phyloP scores from a whole-genome alignment of 1,139 yeast genomes.

The Candida glucosophila region DNA sequence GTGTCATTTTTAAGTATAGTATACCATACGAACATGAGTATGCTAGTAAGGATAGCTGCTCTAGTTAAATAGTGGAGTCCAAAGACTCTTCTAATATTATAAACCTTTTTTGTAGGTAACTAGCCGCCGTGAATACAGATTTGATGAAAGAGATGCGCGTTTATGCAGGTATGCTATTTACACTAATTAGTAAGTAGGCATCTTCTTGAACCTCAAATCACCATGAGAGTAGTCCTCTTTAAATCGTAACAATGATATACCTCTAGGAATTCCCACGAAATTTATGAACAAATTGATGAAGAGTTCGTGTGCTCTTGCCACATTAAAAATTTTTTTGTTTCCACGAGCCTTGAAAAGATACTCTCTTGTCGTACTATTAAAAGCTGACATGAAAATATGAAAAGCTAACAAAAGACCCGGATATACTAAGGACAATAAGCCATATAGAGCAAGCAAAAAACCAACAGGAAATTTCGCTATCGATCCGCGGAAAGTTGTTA shows the following conservation, averaged over 20 bases:
- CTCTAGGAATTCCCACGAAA: constrained; percentile 44
- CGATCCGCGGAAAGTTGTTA: constrained; percentile 12
- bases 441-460: constrained; percentile 41
- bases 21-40: too few relatives aligned
- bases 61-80: too few relatives aligned
- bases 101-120: background rate
- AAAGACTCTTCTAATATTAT: too few relatives aligned
- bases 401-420: constrained; percentile 45
- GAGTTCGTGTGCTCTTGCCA: constrained; percentile 9
- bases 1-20: constrained; percentile 3
- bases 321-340: constrained; percentile 19
- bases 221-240: constrained; percentile 26
- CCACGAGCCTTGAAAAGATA: constrained; percentile 36
- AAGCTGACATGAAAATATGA: constrained; percentile 46
- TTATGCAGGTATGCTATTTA: too few relatives aligned
- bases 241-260: constrained; percentile 29
- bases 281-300: constrained; percentile 33
- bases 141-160: too few relatives aligned
- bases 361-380: constrained; percentile 68
- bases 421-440: constrained; percentile 36
- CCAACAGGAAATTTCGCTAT: constrained; percentile 28
- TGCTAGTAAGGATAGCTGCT: too few relatives aligned
- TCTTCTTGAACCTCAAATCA: constrained; percentile 34
- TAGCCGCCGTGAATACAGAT: constrained; percentile 1
- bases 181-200: too few relatives aligned